Evolutionary conservation across 345 rosid genomes (phyloP).

Genomic region (Ceriops zippeliana): DNA sequence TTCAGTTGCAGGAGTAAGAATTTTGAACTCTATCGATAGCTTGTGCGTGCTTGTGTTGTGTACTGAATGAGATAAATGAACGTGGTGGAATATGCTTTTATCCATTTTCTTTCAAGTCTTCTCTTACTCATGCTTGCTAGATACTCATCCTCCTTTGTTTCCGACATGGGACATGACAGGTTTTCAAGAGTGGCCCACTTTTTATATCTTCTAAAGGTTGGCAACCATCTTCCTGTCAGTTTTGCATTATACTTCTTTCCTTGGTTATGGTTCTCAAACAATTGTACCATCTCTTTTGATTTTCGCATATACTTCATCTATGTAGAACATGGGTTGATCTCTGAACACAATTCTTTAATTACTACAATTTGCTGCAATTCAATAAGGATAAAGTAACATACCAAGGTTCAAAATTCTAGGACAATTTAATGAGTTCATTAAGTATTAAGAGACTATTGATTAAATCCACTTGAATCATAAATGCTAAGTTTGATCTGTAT

Average conservation of each 20-base stretch:
- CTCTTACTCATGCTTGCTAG: neutral
- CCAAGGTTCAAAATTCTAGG: too few relatives aligned
- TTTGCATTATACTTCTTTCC: neutral
- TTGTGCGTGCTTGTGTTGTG: too few relatives aligned
- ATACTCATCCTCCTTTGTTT: neutral
- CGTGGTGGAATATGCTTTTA: too few relatives aligned
- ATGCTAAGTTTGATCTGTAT: too few relatives aligned
- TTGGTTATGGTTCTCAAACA: neutral
- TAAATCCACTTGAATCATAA: too few relatives aligned
- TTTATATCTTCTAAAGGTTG: constrained; percentile 97
- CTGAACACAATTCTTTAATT: neutral
- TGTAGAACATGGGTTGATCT: neutral
- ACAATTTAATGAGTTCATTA: too few relatives aligned
- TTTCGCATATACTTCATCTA: neutral
- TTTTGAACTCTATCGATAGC: too few relatives aligned
- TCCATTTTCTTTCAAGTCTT: neutral
- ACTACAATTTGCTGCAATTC: neutral
- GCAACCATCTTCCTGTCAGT: constrained; percentile 13
- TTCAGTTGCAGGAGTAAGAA: too few relatives aligned
- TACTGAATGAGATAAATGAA: too few relatives aligned
- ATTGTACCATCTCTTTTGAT: constrained; percentile 3
- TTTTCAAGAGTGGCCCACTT: constrained; percentile 95
- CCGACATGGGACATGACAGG: constrained; percentile 44
- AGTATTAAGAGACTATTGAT: too few relatives aligned
- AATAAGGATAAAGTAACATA: neutral